Evolutionary conservation across 306 rosid species (phyloP), one percentile per base, ranked within the genome.

Genomic region (Sechiopsis laciniata): DNA sequence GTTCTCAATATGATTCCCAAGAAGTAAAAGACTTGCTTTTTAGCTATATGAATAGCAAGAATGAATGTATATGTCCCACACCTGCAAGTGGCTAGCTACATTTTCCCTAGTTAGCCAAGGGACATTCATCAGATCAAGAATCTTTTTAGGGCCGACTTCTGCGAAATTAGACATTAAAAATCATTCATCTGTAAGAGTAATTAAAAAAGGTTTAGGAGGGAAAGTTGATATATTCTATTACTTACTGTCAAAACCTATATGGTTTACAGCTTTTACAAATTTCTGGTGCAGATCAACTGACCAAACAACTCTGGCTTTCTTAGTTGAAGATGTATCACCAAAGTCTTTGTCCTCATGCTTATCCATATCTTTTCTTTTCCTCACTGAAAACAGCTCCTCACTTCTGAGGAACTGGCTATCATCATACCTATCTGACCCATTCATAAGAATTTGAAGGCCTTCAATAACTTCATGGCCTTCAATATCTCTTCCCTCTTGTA

Each of bases 41-140:
- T 50, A 73, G 83, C 78, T 79, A 80, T 26, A 66, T 37, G 59
- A 72, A 45, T 68, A 12, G 13, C 59, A 14, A 59, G 71, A 74
- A 56, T 37, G 20, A 52, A 26, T 51, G 13, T 13, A 52, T 15
- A 78, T 77, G 50, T 14, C 61, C 58, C 54, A 83, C 45, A 89
- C 97, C 99, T 95, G 99, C 87, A 95, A 88, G 82, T 95, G 99
- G 84, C 99, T 95, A 17, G 99, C 99, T 55, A 95, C 97, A 55
- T 95, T 95, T 81, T 95, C 99, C 78, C 99, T 84, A 8, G 91
- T 89, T 72, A 95, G 79, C 99, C 97, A 85, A 0, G 92, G 90
- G 55, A 95, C 99, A 73, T 88, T 91, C 99, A 95, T 95, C 83
- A 89, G 79, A 80, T 95, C 99, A 12, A 91, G 91, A 74, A 95